phyloP scores from a whole-genome alignment of 1,284 basidiomycete species.

The Fomitopsis pinicola region DNA sequence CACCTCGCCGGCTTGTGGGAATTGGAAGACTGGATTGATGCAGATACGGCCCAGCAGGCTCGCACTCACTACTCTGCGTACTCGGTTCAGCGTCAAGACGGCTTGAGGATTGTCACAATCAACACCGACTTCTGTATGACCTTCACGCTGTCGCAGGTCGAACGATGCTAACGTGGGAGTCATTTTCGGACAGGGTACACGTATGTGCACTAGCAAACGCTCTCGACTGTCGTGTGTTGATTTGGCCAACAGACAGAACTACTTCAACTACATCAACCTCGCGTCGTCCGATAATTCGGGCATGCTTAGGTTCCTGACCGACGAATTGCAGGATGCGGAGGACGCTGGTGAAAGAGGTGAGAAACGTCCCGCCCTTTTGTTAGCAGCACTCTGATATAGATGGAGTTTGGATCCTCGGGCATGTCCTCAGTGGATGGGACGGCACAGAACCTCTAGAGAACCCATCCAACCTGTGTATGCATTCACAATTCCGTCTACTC shows the following conservation, averaged over 20 bases:
- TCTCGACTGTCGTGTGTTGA: neutral
- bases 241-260: conserved; percentile 40
- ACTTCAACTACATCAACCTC: conserved; percentile 76
- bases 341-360: conserved; percentile 64
- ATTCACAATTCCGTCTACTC: conserved; percentile 8
- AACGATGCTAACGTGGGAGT: neutral
- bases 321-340: conserved; percentile 75
- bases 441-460: conserved; percentile 58
- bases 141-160: neutral
- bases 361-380: neutral
- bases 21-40: conserved; percentile 65
- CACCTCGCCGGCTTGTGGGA: conserved; percentile 68
- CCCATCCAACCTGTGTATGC: conserved; percentile 65
- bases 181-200: conserved; percentile 36
- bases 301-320: conserved; percentile 75
- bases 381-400: neutral
- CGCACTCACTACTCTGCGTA: conserved; percentile 73
- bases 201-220: conserved; percentile 26
- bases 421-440: conserved; percentile 80
- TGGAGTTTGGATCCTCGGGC: conserved; percentile 79
- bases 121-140: conserved; percentile 73
- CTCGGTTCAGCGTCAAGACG: conserved; percentile 64
- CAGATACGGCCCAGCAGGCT: conserved; percentile 52
- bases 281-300: conserved; percentile 68
- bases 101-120: conserved; percentile 69